Percentiles rank a stretch among this genome's conserved stretches.
Conservation (phyloP, 73 alveolate species). For the Tetrahymena thermophila region DNA sequence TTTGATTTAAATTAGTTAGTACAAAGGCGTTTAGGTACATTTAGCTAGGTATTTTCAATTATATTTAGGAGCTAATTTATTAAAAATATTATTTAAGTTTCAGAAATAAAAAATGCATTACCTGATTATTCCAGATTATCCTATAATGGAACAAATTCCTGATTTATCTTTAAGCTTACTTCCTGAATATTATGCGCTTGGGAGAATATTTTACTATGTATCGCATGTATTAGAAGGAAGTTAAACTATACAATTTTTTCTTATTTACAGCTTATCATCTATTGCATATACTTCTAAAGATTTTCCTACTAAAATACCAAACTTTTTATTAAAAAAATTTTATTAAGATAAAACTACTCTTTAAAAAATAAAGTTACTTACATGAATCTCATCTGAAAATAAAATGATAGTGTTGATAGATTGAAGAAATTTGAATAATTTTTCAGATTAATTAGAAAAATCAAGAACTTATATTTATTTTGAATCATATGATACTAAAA, state of each 20-base stretch:
- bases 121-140: neutral
- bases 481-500: neutral
- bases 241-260: neutral
- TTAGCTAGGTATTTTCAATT: neutral
- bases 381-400: neutral
- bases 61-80: neutral
- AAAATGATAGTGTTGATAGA: neutral
- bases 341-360: neutral
- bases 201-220: too few relatives aligned
- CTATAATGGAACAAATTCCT: neutral
- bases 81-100: neutral
- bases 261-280: neutral
- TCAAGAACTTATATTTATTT: neutral
- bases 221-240: neutral
- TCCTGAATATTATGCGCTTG: neutral
- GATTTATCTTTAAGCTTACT: neutral
- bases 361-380: neutral
- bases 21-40: neutral
- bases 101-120: neutral
- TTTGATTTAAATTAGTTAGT: neutral
- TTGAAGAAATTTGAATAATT: neutral
- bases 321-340: neutral
- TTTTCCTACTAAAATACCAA: neutral
- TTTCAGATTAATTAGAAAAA: neutral
- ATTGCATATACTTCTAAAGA: neutral